Conservation (phyloP, 768 basidiomycete species). For the Rubroboletus satanas region DNA sequence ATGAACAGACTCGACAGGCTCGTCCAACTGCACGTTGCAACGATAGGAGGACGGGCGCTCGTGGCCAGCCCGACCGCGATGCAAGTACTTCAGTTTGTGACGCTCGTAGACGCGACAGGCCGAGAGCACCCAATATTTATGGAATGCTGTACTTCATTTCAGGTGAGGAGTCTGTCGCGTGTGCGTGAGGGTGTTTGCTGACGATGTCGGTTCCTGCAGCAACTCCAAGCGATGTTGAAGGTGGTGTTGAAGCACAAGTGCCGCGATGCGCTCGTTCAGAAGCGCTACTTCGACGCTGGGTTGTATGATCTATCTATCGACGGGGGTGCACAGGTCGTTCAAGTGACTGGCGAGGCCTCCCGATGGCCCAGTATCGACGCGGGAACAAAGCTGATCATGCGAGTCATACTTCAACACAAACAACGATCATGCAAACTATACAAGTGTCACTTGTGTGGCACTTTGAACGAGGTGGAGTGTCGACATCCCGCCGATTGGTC, state of each 20-base stretch:
- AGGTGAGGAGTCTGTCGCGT: slow-evolving; percentile 11
- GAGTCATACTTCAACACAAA: slow-evolving; percentile 20
- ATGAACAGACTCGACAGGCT: slow-evolving; percentile 21
- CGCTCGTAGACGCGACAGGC: slow-evolving; percentile 26
- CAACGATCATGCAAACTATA: slow-evolving; percentile 11
- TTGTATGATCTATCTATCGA: slow-evolving; percentile 25
- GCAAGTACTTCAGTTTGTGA: slow-evolving; percentile 21
- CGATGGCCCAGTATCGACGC: slow-evolving; percentile 23
- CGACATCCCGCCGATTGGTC: slow-evolving; percentile 8
- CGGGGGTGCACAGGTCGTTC: slow-evolving; percentile 19
- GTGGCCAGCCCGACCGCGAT: slow-evolving; percentile 16
- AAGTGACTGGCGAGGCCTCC: slow-evolving; percentile 20
- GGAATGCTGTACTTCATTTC: slow-evolving; percentile 25
- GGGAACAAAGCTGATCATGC: slow-evolving; percentile 24
- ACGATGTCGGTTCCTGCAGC: slow-evolving; percentile 10
- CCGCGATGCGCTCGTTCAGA: slow-evolving; percentile 20
- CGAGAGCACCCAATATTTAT: slow-evolving; percentile 24
- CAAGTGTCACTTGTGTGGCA: slow-evolving; percentile 21
- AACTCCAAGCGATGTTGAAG: slow-evolving; percentile 20
- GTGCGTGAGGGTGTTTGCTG: neutral
- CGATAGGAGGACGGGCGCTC: slow-evolving; percentile 5
- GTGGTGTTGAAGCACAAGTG: slow-evolving; percentile 15
- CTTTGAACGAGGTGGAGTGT: slow-evolving; percentile 16
- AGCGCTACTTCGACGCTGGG: slow-evolving; percentile 21
- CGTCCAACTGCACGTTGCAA: slow-evolving; percentile 19